Percentiles rank a stretch among this genome's conserved stretches.
Evolutionary conservation across 208 protist species (phyloP).

Genomic region (Spironucleus salmonicida): DNA sequence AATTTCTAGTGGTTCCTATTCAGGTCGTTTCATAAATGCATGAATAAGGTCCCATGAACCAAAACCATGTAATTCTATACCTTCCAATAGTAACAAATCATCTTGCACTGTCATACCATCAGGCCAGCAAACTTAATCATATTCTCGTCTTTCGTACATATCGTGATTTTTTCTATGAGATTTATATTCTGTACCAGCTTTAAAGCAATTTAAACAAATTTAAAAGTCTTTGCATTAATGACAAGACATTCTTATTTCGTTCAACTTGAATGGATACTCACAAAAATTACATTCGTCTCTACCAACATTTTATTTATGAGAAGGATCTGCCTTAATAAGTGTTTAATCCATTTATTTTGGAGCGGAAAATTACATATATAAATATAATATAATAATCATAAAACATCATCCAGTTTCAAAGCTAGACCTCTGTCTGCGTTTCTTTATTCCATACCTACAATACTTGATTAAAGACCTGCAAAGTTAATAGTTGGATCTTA

Average conservation of each 20-base stretch:
- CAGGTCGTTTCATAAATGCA: background rate
- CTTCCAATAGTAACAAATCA: constrained; percentile 21
- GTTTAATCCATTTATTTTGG: too few species aligned
- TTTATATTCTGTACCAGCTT: background rate
- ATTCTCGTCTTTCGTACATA: background rate
- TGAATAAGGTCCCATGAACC: constrained; percentile 15
- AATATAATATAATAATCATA: too few species aligned
- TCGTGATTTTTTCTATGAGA: background rate
- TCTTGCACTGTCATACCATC: background rate
- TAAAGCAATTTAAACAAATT: constrained; percentile 19
- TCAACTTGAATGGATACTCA: background rate
- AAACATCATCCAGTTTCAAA: too few species aligned
- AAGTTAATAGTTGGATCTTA: too few species aligned
- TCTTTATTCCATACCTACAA: too few species aligned
- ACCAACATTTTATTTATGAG: too few species aligned
- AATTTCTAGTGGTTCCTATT: background rate
- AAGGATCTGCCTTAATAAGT: too few species aligned
- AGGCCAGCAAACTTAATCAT: background rate
- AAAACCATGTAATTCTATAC: background rate
- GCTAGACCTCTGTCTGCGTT: too few species aligned
- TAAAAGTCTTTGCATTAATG: constrained; percentile 16
- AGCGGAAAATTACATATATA: too few species aligned
- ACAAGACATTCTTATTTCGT: background rate
- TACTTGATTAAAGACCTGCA: too few species aligned
- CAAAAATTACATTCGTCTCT: constrained; percentile 8